Percentiles rank a stretch among this genome's conserved stretches.
phyloP scores from a whole-genome alignment of 1,139 yeast species.

The Saccharomyces pastorianus region DNA sequence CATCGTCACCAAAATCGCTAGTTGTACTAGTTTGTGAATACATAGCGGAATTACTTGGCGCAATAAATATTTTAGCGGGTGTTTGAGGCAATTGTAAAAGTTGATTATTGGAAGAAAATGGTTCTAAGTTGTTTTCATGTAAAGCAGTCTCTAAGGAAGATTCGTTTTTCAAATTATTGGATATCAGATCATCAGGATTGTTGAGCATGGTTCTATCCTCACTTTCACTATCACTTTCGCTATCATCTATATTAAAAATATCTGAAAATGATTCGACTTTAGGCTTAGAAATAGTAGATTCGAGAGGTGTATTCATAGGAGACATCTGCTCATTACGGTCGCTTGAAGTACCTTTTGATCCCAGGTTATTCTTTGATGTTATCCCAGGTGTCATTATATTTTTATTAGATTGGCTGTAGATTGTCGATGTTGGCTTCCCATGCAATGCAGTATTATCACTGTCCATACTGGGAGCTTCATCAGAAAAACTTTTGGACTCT shows the following conservation, averaged over 20 bases:
- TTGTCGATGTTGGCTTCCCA: background rate
- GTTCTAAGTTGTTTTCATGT: background rate
- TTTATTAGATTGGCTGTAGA: background rate
- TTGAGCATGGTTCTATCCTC: background rate
- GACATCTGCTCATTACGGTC: background rate
- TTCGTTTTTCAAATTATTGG: background rate
- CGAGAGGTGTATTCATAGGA: background rate
- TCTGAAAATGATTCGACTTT: conserved; percentile 14
- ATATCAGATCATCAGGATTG: background rate
- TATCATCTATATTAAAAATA: conserved; percentile 17
- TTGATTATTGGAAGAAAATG: background rate
- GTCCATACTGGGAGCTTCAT: background rate
- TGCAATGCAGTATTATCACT: background rate
- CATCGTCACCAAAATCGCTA: background rate
- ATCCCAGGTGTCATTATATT: background rate
- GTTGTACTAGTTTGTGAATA: background rate
- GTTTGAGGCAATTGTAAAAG: background rate
- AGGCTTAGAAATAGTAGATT: background rate
- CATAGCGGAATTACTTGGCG: background rate
- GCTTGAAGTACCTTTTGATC: background rate
- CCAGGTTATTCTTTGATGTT: background rate
- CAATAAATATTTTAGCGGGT: background rate
- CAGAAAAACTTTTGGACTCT: background rate
- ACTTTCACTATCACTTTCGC: conserved; percentile 4
- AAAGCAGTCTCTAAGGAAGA: background rate